These are phyloP conservation scores for Baorangia bicolor DNA, from an alignment of 768 basidiomycete genomes.

Conservation along the genomic window DNA sequence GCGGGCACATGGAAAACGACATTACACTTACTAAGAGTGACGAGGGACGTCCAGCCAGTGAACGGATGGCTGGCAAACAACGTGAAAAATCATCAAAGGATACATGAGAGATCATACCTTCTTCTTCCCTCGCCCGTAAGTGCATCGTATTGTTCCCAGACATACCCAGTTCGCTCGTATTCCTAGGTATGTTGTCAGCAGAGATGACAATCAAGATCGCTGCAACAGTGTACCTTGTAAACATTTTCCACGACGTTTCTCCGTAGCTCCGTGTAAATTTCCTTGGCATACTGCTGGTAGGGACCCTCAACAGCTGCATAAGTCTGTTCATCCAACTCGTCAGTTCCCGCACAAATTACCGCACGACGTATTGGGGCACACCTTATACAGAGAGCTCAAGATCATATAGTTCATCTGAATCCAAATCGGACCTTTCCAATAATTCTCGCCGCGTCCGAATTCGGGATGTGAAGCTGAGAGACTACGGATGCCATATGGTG, in stretches of 20 bases:
- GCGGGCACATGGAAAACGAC: neutral
- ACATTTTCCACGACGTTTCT: conserved; percentile 86
- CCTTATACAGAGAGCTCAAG: conserved; percentile 75
- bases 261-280: conserved; percentile 80
- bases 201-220: neutral
- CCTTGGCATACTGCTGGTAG: conserved; percentile 65
- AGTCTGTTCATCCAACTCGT: conserved; percentile 44
- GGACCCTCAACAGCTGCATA: conserved; percentile 84
- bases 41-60: conserved; percentile 94
- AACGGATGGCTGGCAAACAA: conserved; percentile 75
- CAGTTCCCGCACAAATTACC: neutral
- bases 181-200: conserved; percentile 49
- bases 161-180: conserved; percentile 89
- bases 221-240: conserved; percentile 48
- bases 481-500: conserved; percentile 84
- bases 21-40: conserved; percentile 73
- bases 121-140: conserved; percentile 78
- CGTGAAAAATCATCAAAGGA: conserved; percentile 4
- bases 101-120: conserved; percentile 54
- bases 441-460: conserved; percentile 92
- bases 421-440: conserved; percentile 98
- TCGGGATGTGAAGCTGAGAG: conserved; percentile 85
- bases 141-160: conserved; percentile 97
- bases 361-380: conserved; percentile 25
- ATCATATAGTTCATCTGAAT: conserved; percentile 96